A percentile compares a stretch with the other conserved stretches of the same genome.
Conservation (phyloP, 2,329 filamentous ascomycete species). For the Gaeumannomyces sp. region DNA sequence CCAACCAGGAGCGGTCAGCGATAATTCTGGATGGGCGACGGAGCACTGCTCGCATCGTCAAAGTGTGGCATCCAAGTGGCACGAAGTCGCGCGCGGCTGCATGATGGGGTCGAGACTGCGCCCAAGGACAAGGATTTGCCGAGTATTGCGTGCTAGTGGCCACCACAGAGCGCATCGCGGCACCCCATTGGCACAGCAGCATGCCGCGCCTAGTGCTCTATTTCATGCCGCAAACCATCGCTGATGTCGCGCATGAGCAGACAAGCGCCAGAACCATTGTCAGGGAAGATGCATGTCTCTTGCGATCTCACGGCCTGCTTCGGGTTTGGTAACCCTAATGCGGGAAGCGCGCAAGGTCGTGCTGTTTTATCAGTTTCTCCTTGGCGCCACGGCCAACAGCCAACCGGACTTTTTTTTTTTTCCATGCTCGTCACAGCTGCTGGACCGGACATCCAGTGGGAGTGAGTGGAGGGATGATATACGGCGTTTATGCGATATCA, state of each 20-base stretch:
- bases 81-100: neutral
- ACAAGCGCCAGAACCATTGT: neutral
- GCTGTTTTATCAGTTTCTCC: neutral
- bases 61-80: neutral
- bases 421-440: too few species aligned
- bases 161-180: neutral
- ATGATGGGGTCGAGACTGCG: slow-evolving; percentile 1
- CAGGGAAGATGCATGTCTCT: too few species aligned
- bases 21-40: neutral
- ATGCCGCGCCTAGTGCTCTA: neutral
- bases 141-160: too few species aligned
- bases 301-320: neutral
- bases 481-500: slow-evolving; percentile 10
- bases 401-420: neutral
- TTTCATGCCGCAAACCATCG: neutral
- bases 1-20: neutral
- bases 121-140: neutral
- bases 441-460: neutral
- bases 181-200: neutral
- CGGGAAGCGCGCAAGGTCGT: neutral
- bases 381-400: neutral
- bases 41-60: neutral
- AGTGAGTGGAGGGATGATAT: neutral
- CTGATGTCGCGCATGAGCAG: neutral
- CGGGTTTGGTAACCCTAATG: neutral